These are phyloP conservation scores for Silybum marianum DNA, from an alignment of 129 eudicot genomes.

Conservation along the genomic window DNA sequence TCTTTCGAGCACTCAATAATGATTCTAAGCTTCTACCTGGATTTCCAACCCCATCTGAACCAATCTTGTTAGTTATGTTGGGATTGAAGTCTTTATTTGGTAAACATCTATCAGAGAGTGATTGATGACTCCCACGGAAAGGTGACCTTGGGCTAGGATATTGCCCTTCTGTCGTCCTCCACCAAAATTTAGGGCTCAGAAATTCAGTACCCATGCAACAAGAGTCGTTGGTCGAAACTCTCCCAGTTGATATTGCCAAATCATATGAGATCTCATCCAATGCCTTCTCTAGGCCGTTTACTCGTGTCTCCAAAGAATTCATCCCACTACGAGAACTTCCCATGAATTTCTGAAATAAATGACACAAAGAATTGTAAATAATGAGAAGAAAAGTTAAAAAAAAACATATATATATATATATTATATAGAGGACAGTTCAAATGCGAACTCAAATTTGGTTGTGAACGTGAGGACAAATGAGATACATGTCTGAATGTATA, in stretches of 20 bases:
- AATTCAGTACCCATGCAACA: slow-evolving; percentile 87
- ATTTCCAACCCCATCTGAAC: slow-evolving; percentile 24
- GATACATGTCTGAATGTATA: too few relatives aligned
- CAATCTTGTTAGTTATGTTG: slow-evolving; percentile 28
- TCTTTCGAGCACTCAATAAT: slow-evolving; percentile 21
- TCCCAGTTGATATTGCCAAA: slow-evolving; percentile 63
- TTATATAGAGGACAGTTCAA: too few relatives aligned
- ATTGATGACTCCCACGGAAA: slow-evolving; percentile 42
- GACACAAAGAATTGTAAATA: neutral
- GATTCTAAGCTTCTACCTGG: slow-evolving; percentile 34
- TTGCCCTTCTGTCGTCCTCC: slow-evolving; percentile 69
- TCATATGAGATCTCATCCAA: slow-evolving; percentile 84
- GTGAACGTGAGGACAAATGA: too few relatives aligned
- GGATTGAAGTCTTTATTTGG: slow-evolving; percentile 27
- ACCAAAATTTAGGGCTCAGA: slow-evolving; percentile 90
- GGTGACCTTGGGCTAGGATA: slow-evolving; percentile 38
- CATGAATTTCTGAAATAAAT: slow-evolving; percentile 63
- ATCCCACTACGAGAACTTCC: slow-evolving; percentile 90
- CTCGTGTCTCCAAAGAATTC: slow-evolving; percentile 84
- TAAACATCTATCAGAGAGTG: slow-evolving; percentile 16
- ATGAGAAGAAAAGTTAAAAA: neutral
- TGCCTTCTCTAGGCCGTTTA: slow-evolving; percentile 84
- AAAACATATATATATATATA: neutral
- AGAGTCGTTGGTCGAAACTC: slow-evolving; percentile 50
- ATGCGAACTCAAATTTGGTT: too few relatives aligned